Evolutionary conservation across 1,139 yeast species (phyloP).

Genomic region (Taiozyma onychis): DNA sequence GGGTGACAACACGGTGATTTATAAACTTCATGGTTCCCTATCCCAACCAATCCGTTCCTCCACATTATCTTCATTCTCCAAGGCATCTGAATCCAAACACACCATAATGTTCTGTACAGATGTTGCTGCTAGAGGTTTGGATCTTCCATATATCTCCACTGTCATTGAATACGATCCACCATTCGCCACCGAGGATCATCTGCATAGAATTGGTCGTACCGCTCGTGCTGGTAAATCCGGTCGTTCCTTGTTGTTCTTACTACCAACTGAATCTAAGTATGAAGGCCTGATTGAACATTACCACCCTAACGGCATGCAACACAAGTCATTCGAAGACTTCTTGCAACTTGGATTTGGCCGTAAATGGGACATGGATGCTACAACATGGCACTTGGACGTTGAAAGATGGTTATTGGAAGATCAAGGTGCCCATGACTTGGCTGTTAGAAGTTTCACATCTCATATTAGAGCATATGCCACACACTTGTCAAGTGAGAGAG

Average conservation of each 20-base stretch:
- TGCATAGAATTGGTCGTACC: constrained; percentile 70
- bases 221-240: constrained; percentile 71
- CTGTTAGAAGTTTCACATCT: constrained; percentile 76
- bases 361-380: constrained; percentile 91
- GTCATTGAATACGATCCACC: constrained; percentile 70
- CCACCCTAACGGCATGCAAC: constrained; percentile 62
- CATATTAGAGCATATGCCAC: constrained; percentile 97
- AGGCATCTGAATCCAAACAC: constrained; percentile 36
- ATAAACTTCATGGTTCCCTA: constrained; percentile 85
- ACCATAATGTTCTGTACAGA: constrained; percentile 77
- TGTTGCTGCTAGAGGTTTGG: constrained; percentile 71
- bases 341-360: constrained; percentile 46
- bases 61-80: constrained; percentile 47
- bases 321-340: constrained; percentile 44
- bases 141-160: constrained; percentile 58
- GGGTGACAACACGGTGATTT: constrained; percentile 46
- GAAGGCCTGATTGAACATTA: constrained; percentile 48
- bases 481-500: constrained; percentile 75
- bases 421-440: constrained; percentile 49
- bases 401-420: constrained; percentile 86
- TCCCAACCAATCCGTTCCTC: constrained; percentile 77
- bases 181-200: constrained; percentile 63
- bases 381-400: constrained; percentile 89
- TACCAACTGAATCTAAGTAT: constrained; percentile 92
- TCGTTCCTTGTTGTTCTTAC: constrained; percentile 61